These are phyloP conservation scores for Ogataea nakhonphanomensis DNA, from an alignment of 805 yeast genomes.

Conservation along the genomic window DNA sequence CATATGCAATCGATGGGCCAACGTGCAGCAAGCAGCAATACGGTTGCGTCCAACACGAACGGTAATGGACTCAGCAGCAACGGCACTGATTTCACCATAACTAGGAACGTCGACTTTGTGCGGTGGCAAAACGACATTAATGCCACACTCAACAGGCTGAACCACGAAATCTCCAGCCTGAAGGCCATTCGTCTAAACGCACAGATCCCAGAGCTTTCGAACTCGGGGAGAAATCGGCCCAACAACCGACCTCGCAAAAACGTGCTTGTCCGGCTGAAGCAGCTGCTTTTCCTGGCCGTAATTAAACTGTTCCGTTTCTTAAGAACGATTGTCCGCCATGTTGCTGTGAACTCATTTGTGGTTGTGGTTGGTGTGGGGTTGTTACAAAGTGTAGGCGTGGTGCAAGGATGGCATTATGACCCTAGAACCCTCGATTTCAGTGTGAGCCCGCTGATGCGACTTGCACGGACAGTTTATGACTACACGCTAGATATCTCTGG, in stretches of 20 bases:
- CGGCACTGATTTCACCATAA: conserved; percentile 12
- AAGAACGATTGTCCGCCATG: conserved; percentile 19
- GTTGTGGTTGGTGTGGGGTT: conserved; percentile 16
- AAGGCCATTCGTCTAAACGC: conserved; percentile 17
- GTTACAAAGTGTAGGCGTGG: conserved; percentile 11
- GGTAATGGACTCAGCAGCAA: conserved; percentile 13
- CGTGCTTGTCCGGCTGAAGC: conserved; percentile 4
- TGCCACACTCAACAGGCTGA: conserved; percentile 41
- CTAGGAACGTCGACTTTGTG: conserved; percentile 38
- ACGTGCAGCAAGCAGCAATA: conserved; percentile 19
- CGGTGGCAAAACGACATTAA: conserved; percentile 56
- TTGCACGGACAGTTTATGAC: background rate
- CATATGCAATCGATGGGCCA: conserved; percentile 3
- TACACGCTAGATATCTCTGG: no score
- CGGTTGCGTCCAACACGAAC: conserved; percentile 8
- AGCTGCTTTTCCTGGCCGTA: conserved; percentile 9
- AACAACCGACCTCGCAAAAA: conserved; percentile 4
- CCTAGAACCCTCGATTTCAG: no score
- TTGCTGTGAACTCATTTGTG: conserved; percentile 22
- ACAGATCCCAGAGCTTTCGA: conserved; percentile 7
- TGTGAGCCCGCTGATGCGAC: background rate
- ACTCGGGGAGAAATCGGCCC: background rate
- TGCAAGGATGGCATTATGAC: background rate
- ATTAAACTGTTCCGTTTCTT: conserved; percentile 9
- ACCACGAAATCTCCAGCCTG: conserved; percentile 36